Evolutionary conservation across 2,329 filamentous ascomycete species (phyloP).

Genomic region (Geosmithia putterillii): DNA sequence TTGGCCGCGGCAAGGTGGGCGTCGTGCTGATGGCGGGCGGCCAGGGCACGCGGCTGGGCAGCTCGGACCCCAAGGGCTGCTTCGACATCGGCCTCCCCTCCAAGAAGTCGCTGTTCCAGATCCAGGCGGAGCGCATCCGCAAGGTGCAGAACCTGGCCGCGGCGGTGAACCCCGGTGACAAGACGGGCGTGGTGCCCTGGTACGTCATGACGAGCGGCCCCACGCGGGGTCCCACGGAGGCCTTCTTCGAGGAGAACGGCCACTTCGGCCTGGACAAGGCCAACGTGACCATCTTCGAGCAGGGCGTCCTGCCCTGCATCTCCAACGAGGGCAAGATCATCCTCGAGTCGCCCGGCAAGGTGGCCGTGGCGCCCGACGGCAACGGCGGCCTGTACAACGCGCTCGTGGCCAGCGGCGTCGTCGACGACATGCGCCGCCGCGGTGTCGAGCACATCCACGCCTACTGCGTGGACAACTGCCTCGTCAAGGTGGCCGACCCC

Average conservation of each 20-base stretch:
- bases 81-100: slow-evolving; percentile 93
- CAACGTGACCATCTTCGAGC: slow-evolving; percentile 90
- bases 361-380: slow-evolving; percentile 91
- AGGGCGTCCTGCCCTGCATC: slow-evolving; percentile 92
- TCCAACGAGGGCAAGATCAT: slow-evolving; percentile 97
- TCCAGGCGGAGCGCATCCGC: slow-evolving; percentile 87
- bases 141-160: slow-evolving; percentile 75
- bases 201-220: slow-evolving; percentile 99
- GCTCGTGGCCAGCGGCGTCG: slow-evolving; percentile 65
- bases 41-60: slow-evolving; percentile 88
- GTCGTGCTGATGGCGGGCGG: slow-evolving; percentile 97
- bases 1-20: slow-evolving; percentile 62
- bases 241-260: slow-evolving; percentile 78
- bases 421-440: slow-evolving; percentile 78
- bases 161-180: slow-evolving; percentile 43
- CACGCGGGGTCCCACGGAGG: slow-evolving; percentile 80
- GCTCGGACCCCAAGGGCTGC: slow-evolving; percentile 92
- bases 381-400: slow-evolving; percentile 97
- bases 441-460: slow-evolving; percentile 92
- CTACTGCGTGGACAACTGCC: slow-evolving; percentile 97
- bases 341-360: slow-evolving; percentile 78
- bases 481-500: slow-evolving; percentile 97
- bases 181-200: slow-evolving; percentile 69
- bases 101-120: slow-evolving; percentile 90
- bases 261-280: slow-evolving; percentile 83